phyloP scores from a whole-genome alignment of 176 grass and related monocot species.

The Musa acuminata region DNA sequence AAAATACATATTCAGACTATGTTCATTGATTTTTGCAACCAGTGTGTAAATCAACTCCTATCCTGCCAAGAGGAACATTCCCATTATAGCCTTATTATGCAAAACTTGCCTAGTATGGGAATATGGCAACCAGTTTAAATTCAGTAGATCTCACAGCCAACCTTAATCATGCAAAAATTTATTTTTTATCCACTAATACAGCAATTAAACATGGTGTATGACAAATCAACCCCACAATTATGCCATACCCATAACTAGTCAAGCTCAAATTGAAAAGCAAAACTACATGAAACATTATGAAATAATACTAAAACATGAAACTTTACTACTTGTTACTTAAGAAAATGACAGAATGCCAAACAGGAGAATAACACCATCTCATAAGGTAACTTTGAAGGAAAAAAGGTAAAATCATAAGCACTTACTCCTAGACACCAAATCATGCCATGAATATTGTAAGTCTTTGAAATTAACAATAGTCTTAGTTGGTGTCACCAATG shows the following conservation, averaged over 20 bases:
- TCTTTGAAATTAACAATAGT: constrained; percentile 40
- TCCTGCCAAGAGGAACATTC: no score
- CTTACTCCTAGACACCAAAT: constrained; percentile 79
- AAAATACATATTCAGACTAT: no score
- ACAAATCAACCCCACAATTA: neutral
- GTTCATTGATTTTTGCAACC: no score
- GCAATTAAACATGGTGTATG: neutral
- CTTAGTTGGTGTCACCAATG: constrained; percentile 65
- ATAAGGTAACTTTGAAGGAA: neutral
- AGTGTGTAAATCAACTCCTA: no score
- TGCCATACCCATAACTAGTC: neutral
- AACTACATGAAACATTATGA: neutral
- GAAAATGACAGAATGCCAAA: neutral
- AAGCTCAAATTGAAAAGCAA: neutral
- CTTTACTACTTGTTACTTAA: neutral
- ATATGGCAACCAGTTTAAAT: neutral
- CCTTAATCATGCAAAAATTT: neutral
- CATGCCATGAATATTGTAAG: constrained; percentile 79
- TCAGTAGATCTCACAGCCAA: neutral
- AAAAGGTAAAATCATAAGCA: constrained; percentile 8
- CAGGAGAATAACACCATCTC: neutral
- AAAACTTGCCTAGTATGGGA: neutral
- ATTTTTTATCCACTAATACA: neutral
- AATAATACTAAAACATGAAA: neutral
- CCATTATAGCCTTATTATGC: no score